A percentile compares a stretch with the other conserved stretches of the same genome.
phyloP scores from a whole-genome alignment of 2,329 filamentous ascomycete species.

The Ascochyta koolunga region DNA sequence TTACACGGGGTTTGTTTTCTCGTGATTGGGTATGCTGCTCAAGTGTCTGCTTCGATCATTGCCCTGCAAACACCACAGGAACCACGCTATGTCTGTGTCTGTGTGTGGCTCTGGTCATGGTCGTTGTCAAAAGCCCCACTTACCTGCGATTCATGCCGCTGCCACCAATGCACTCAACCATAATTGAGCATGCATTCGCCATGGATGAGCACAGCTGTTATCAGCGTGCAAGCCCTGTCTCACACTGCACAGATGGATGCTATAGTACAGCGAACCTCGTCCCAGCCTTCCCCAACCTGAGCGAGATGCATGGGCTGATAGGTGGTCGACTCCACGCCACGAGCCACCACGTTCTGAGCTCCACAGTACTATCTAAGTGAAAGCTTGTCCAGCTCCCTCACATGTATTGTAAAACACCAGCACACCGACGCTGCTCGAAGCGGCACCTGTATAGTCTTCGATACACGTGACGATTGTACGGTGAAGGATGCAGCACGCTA shows the following conservation, averaged over 20 bases:
- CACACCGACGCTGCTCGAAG: background rate
- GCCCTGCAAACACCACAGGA: constrained; percentile 4
- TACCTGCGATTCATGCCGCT: constrained; percentile 12
- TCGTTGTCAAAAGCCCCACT: constrained; percentile 14
- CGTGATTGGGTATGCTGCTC: background rate
- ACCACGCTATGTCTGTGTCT: constrained; percentile 3
- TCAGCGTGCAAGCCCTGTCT: constrained; percentile 3
- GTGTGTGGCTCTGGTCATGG: background rate
- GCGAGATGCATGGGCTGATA: too few species aligned
- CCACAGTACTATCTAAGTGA: background rate
- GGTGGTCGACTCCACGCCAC: too few species aligned
- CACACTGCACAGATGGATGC: background rate
- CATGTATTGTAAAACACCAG: background rate
- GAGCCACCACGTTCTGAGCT: background rate
- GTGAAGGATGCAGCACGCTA: constrained; percentile 14
- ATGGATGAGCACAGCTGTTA: constrained; percentile 6
- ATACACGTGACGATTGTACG: constrained; percentile 12
- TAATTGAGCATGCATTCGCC: background rate
- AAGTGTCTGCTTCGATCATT: background rate
- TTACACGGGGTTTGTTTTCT: constrained; percentile 1
- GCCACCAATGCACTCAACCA: constrained; percentile 14
- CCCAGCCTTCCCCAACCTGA: too few species aligned
- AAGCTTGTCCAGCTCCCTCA: background rate
- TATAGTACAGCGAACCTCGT: background rate
- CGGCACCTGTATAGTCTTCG: background rate